These are phyloP conservation scores for Pachyrhizus erosus DNA, from an alignment of 306 rosid genomes.

Conservation along the genomic window DNA sequence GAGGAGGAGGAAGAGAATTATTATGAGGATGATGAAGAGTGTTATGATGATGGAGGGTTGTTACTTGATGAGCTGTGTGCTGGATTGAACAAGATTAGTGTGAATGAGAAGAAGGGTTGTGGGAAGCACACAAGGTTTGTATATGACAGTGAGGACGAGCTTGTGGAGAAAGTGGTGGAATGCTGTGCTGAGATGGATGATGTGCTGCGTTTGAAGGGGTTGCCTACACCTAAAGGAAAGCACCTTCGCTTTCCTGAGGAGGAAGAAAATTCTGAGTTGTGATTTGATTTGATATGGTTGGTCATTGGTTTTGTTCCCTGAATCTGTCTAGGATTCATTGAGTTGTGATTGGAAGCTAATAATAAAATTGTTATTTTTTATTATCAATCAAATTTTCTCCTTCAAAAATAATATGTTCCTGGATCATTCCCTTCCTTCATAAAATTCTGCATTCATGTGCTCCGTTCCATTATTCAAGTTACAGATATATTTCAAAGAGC, in stretches of 20 bases:
- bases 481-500: no score
- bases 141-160: constrained; percentile 85
- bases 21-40: constrained; percentile 39
- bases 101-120: constrained; percentile 53
- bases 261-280: constrained; percentile 40
- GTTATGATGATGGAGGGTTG: constrained; percentile 46
- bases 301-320: neutral
- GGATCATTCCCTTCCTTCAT: no score
- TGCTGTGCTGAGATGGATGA: constrained; percentile 23
- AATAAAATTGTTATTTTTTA: no score
- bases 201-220: constrained; percentile 65
- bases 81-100: constrained; percentile 65
- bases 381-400: no score
- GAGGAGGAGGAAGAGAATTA: constrained; percentile 42
- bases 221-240: constrained; percentile 91
- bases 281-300: neutral
- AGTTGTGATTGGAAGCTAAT: no score
- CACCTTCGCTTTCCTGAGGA: constrained; percentile 76
- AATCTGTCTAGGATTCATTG: no score
- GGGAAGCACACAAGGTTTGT: constrained; percentile 86
- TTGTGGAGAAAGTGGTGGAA: constrained; percentile 58
- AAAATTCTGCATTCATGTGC: no score
- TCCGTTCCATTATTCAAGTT: no score
- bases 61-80: constrained; percentile 72
- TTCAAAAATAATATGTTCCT: no score